Evolutionary conservation across 257 asterid genomes (phyloP).

Genomic region (Cynanchum wilfordii): DNA sequence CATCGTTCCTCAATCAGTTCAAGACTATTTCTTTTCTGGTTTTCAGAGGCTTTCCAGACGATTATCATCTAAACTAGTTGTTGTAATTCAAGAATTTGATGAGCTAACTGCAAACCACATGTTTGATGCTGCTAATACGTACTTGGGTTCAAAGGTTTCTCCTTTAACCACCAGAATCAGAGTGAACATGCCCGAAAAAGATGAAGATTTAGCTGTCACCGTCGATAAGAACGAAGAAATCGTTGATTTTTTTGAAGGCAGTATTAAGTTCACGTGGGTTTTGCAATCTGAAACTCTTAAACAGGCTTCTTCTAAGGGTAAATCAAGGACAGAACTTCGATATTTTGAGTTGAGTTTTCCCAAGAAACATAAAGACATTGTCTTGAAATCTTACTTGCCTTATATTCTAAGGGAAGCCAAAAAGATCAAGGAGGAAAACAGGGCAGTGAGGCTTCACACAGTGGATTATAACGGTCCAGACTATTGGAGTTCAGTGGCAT

Average conservation of each 20-base stretch:
- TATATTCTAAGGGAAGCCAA: constrained; percentile 36
- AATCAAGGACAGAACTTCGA: constrained; percentile 30
- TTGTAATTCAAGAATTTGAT: constrained; percentile 61
- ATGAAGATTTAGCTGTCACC: constrained; percentile 38
- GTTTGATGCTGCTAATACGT: constrained; percentile 49
- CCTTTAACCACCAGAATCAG: constrained; percentile 47
- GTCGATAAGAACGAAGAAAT: constrained; percentile 60
- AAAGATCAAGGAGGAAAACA: constrained; percentile 46
- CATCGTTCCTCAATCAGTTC: constrained; percentile 40
- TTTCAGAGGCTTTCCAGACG: constrained; percentile 33
- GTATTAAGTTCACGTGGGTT: constrained; percentile 42
- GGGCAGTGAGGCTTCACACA: constrained; percentile 51
- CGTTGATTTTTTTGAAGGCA: constrained; percentile 25
- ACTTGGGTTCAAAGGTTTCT: constrained; percentile 50
- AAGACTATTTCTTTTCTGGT: constrained; percentile 38
- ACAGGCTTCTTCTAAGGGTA: constrained; percentile 14
- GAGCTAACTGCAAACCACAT: constrained; percentile 61
- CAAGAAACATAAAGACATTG: constrained; percentile 44
- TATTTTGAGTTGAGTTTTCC: constrained; percentile 53
- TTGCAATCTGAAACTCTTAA: constrained; percentile 36
- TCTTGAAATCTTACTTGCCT: constrained; percentile 42
- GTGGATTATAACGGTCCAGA: constrained; percentile 64
- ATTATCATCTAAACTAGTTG: constrained; percentile 46
- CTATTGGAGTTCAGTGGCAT: constrained; percentile 62
- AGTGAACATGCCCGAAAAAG: constrained; percentile 53